phyloP scores from a whole-genome alignment of 2,329 filamentous ascomycete species.

The Talaromyces sp. region DNA sequence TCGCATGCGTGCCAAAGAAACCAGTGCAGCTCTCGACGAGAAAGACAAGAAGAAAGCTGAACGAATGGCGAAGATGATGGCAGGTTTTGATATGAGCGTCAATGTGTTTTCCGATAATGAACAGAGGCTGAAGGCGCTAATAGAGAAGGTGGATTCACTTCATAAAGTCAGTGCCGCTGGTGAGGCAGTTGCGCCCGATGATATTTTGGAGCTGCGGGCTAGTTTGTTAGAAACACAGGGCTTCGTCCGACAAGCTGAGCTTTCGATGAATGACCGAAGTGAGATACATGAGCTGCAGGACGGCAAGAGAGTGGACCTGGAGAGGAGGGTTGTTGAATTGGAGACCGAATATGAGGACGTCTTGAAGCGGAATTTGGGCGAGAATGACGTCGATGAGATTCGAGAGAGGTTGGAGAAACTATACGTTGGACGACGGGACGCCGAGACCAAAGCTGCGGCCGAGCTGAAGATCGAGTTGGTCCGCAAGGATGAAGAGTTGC shows the following conservation, averaged over 20 bases:
- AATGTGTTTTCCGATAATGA: conserved; percentile 95
- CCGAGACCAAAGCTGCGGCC: conserved; percentile 68
- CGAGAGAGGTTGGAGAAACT: conserved; percentile 74
- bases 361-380: conserved; percentile 71
- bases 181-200: conserved; percentile 75
- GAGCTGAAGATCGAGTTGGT: conserved; percentile 72
- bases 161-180: conserved; percentile 72
- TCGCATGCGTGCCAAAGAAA: conserved; percentile 95
- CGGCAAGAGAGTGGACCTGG: conserved; percentile 66
- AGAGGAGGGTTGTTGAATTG: conserved; percentile 67
- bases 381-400: conserved; percentile 77
- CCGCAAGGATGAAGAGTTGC: conserved; percentile 76
- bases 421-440: conserved; percentile 70
- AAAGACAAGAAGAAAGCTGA: conserved; percentile 99
- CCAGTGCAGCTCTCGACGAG: conserved; percentile 81
- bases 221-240: conserved; percentile 85
- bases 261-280: conserved; percentile 70
- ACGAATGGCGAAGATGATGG: conserved; percentile 99
- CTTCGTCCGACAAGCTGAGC: conserved; percentile 85
- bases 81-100: conserved; percentile 88
- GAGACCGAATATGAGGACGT: conserved; percentile 82
- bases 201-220: conserved; percentile 70
- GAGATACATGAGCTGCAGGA: conserved; percentile 62
- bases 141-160: conserved; percentile 75
- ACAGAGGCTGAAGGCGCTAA: conserved; percentile 73